A percentile compares a stretch with the other conserved stretches of the same genome.
phyloP scores from a whole-genome alignment of 2,329 filamentous ascomycete genomes.

The Chaetomiaceae sp. region DNA sequence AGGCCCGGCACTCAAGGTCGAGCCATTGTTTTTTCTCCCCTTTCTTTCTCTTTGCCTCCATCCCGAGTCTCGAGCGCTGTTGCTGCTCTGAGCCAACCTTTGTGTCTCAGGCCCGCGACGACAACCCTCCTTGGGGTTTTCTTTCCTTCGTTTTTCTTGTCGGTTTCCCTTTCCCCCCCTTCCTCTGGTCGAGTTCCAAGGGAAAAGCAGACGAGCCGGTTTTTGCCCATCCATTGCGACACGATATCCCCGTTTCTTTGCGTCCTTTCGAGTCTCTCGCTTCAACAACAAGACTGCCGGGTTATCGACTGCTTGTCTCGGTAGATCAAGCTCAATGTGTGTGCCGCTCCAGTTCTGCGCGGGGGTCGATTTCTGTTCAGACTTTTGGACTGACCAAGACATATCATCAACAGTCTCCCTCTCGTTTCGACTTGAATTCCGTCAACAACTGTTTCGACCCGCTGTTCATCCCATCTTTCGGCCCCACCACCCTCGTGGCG shows the following conservation, averaged over 20 bases:
- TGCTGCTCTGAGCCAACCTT: neutral
- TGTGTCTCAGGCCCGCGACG: too few species aligned
- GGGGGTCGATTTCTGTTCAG: too few species aligned
- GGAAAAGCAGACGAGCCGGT: neutral
- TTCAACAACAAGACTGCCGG: neutral
- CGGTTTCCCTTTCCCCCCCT: neutral
- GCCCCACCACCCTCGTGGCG: conserved; percentile 5
- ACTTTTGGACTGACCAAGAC: neutral
- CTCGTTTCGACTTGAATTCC: neutral
- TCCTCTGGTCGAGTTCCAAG: neutral
- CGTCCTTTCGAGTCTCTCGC: neutral
- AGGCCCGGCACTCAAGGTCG: neutral
- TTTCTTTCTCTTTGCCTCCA: too few species aligned
- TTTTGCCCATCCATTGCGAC: neutral
- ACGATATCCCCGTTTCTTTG: neutral
- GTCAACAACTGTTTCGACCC: neutral
- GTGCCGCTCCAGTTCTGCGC: too few species aligned
- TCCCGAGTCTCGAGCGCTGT: conserved; percentile 7
- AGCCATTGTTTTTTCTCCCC: conserved; percentile 7
- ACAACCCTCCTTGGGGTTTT: too few species aligned
- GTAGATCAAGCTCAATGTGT: too few species aligned
- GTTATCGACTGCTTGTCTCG: too few species aligned
- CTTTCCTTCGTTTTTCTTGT: too few species aligned
- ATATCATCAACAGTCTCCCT: neutral
- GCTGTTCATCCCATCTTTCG: conserved; percentile 7